Conservation (phyloP, 1,284 basidiomycete species). For the Cystobasidium pallidum region DNA sequence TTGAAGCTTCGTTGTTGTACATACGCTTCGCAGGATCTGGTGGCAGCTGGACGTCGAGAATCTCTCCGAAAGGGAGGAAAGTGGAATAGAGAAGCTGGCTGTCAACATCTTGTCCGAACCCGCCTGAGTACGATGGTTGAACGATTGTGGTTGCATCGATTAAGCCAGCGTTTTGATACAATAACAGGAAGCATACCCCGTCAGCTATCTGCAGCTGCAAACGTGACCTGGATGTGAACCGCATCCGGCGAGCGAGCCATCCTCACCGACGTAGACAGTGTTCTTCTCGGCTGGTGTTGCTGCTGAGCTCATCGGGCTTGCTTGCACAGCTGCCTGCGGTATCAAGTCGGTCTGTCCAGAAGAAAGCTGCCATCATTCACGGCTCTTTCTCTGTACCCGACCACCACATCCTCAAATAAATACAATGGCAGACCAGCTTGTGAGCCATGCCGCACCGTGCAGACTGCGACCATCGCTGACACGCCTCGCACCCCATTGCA, state of each 20-base stretch:
- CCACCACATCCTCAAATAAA: no score
- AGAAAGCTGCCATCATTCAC: constrained; percentile 14
- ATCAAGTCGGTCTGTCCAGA: constrained; percentile 1
- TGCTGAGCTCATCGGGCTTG: constrained; percentile 8
- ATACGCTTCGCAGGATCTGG: constrained; percentile 50
- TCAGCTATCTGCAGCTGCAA: not conserved
- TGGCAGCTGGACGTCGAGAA: constrained; percentile 53
- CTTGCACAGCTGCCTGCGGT: not conserved
- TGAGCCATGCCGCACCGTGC: constrained; percentile 49
- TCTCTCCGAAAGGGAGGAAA: constrained; percentile 54
- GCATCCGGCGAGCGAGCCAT: no score
- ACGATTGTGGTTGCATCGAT: not conserved
- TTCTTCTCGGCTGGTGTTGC: constrained; percentile 41
- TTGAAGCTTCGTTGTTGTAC: constrained; percentile 1
- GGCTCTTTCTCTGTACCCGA: no score
- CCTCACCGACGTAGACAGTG: constrained; percentile 45
- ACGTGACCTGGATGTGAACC: constrained; percentile 5
- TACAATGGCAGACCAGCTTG: constrained; percentile 71
- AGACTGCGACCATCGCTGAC: constrained; percentile 24
- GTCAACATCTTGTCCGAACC: constrained; percentile 50
- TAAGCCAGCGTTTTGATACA: not conserved
- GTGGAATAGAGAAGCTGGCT: constrained; percentile 49
- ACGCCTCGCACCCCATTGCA: constrained; percentile 54
- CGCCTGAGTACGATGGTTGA: constrained; percentile 45
- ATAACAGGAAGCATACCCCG: not conserved